Evolutionary conservation across 75 land plant genomes (phyloP).

Genomic region (Pinus tabuliformis): DNA sequence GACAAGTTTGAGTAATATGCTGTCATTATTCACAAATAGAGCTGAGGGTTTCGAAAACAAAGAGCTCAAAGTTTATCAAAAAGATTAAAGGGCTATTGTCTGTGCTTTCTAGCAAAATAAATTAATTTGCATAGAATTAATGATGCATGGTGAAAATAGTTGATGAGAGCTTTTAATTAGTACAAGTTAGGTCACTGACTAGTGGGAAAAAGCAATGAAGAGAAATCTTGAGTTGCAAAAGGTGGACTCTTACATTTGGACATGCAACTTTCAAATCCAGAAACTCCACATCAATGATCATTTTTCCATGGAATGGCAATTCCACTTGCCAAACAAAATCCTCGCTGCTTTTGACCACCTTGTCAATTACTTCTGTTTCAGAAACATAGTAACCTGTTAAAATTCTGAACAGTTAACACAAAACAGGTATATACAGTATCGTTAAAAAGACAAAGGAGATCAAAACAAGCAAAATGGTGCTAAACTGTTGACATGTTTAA

Average conservation of each 20-base stretch:
- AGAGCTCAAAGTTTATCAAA: not conserved
- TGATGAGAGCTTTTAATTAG: not conserved
- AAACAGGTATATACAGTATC: not conserved
- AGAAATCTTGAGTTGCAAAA: not conserved
- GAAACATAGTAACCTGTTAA: not conserved
- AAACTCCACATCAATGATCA: constrained; percentile 83
- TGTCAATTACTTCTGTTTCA: constrained; percentile 41
- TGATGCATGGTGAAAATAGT: too few species aligned
- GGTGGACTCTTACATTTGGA: constrained; percentile 40
- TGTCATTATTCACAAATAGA: not conserved
- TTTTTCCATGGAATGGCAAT: constrained; percentile 55
- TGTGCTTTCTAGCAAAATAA: not conserved
- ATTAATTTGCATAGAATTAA: too few species aligned
- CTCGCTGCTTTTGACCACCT: constrained; percentile 57
- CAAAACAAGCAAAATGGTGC: not conserved
- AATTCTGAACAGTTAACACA: not conserved
- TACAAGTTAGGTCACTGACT: not conserved
- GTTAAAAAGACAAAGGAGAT: not conserved
- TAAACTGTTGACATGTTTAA: too few species aligned
- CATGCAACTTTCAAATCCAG: constrained; percentile 63
- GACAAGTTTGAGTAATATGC: not conserved
- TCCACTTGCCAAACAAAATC: constrained; percentile 89
- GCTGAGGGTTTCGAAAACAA: not conserved
- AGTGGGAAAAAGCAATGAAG: not conserved
- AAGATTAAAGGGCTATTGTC: not conserved